These are phyloP conservation scores for Panaeolus cyanescens DNA, from an alignment of 768 basidiomycete genomes.

Conservation along the genomic window DNA sequence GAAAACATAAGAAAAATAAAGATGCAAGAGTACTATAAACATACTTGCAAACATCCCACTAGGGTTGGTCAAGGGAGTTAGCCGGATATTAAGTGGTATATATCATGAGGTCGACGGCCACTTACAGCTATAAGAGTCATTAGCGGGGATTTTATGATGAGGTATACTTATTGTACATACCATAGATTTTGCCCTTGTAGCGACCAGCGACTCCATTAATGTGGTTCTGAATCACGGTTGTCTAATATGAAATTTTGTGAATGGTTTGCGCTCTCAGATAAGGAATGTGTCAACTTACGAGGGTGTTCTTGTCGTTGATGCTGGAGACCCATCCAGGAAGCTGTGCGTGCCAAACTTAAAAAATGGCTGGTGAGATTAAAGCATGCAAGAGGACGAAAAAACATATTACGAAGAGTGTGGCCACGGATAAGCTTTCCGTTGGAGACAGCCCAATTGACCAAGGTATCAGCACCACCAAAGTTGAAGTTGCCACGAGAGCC, in stretches of 20 bases:
- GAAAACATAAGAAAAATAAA: conserved; percentile 20
- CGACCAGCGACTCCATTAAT: conserved; percentile 39
- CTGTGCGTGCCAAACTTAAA: conserved; percentile 36
- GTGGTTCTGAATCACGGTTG: conserved; percentile 39
- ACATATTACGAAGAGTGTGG: conserved; percentile 21
- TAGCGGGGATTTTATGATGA: not conserved
- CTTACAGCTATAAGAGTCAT: not conserved
- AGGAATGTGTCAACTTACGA: conserved; percentile 12
- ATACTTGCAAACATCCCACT: conserved; percentile 42
- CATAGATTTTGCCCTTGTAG: conserved; percentile 44
- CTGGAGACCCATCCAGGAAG: conserved; percentile 37
- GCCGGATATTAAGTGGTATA: not conserved
- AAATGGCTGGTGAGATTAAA: not conserved
- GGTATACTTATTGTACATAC: not conserved
- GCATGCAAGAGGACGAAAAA: not conserved
- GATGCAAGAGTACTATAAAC: not conserved
- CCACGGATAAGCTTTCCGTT: conserved; percentile 33
- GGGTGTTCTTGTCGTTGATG: conserved; percentile 32
- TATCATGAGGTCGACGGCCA: too few species aligned
- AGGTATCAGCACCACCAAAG: conserved; percentile 28
- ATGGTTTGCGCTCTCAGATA: not conserved
- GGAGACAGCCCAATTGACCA: conserved; percentile 34
- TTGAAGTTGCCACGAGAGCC: conserved; percentile 29
- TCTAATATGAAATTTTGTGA: conserved; percentile 1
- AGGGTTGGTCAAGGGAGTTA: not conserved